phyloP scores from a whole-genome alignment of 148 eudicot genomes.

The Nepenthes gracilis region DNA sequence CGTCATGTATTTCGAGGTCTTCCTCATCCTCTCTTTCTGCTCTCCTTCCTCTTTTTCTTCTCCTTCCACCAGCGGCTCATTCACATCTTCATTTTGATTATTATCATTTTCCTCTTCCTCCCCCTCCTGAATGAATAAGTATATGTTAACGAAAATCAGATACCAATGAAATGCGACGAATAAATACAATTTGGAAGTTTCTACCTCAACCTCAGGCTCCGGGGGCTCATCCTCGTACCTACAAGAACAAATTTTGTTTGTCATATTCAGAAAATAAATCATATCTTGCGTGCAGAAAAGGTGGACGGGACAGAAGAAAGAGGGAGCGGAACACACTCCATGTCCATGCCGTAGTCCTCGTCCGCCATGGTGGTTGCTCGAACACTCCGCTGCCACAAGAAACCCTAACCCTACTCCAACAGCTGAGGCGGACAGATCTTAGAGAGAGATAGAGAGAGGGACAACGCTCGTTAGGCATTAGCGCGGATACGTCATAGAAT shows the following conservation, averaged over 20 bases:
- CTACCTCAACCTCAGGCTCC: slow-evolving; percentile 39
- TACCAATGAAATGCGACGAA: not conserved
- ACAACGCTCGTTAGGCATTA: too few species aligned
- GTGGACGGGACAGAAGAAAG: not conserved
- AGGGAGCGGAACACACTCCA: slow-evolving; percentile 3
- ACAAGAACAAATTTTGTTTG: not conserved
- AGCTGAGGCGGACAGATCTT: too few species aligned
- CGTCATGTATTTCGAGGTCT: slow-evolving; percentile 54
- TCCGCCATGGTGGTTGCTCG: slow-evolving; percentile 7
- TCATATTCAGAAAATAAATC: not conserved
- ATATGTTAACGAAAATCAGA: not conserved
- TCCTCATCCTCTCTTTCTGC: slow-evolving; percentile 34
- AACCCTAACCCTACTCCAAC: not conserved
- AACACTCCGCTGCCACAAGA: not conserved
- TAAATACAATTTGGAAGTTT: slow-evolving; percentile 6
- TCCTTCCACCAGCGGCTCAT: slow-evolving; percentile 33
- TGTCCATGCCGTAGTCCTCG: slow-evolving; percentile 10
- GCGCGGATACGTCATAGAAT: too few species aligned
- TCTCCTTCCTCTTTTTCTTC: slow-evolving; percentile 32
- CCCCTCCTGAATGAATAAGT: slow-evolving; percentile 21
- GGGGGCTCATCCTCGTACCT: slow-evolving; percentile 42
- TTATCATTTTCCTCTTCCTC: slow-evolving; percentile 24
- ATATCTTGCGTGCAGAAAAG: not conserved
- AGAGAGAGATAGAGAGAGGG: too few species aligned
- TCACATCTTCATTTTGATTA: slow-evolving; percentile 29